Percentiles rank a stretch among this genome's conserved stretches.
Conservation (phyloP, 2,329 filamentous ascomycete genomes). For the Domatiomyces globalis region DNA sequence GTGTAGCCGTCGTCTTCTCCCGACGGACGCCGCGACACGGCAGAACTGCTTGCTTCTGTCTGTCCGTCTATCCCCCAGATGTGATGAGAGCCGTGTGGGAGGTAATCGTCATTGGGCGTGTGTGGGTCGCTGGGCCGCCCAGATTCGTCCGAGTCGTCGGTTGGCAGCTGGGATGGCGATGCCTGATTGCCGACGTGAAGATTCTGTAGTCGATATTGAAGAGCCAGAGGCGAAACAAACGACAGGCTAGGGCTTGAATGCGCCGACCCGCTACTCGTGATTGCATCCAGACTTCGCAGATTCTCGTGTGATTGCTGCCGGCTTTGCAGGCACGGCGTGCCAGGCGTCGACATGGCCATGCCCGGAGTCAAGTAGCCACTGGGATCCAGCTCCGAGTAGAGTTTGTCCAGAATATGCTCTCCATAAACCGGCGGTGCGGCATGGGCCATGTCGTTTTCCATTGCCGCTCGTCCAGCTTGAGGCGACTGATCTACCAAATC, state of each 20-base stretch:
- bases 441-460: slow-evolving; percentile 43
- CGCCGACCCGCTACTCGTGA: slow-evolving; percentile 26
- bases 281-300: slow-evolving; percentile 44
- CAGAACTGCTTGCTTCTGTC: slow-evolving; percentile 14
- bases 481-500: slow-evolving; percentile 54
- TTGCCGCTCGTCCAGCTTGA: slow-evolving; percentile 33
- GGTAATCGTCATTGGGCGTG: slow-evolving; percentile 7
- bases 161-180: not conserved
- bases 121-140: slow-evolving; percentile 8
- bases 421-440: slow-evolving; percentile 87
- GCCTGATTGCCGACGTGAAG: slow-evolving; percentile 29
- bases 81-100: not conserved
- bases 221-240: slow-evolving; percentile 46
- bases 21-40: slow-evolving; percentile 32
- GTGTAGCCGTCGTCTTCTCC: slow-evolving; percentile 33
- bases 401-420: slow-evolving; percentile 72
- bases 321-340: slow-evolving; percentile 59
- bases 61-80: not conserved
- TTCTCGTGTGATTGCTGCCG: slow-evolving; percentile 72
- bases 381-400: slow-evolving; percentile 77
- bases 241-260: slow-evolving; percentile 22
- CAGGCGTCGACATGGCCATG: slow-evolving; percentile 50
- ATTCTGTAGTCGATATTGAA: slow-evolving; percentile 54
- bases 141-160: slow-evolving; percentile 5
- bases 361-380: slow-evolving; percentile 68